Evolutionary conservation across 2,329 filamentous ascomycete species (phyloP), one percentile per base, ranked within the genome.

Genomic region (Tympanopsis confertula): DNA sequence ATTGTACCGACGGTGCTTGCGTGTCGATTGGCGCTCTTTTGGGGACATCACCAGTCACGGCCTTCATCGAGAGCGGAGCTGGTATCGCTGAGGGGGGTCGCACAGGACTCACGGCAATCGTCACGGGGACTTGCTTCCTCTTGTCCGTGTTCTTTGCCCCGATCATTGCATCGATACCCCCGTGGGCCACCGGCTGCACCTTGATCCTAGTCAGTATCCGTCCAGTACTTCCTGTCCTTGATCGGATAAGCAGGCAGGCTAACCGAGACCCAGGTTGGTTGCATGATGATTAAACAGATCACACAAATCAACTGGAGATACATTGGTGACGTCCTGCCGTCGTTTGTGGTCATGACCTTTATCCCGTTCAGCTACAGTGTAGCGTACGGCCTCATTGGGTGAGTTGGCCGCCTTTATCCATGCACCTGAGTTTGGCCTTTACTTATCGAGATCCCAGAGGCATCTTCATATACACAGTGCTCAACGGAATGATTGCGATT

Each of bases 301-400:
- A 77, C 73, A 15, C 73, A 78, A 38, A 78, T 86, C 59, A 86
- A 86, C 58, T 86, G 82, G 82, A 62, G 66, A 15, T 86, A 85
- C 47, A 75, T 85, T 38, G 82, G 82, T 36, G 82, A 87, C 44
- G 78, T 82, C 0, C 64, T 86, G 3, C 82, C 82, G 0, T 84
- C 82, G 0, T 86, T 86, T 56, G 66, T 86, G 20, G 84, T 82
- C 4, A 74, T 86, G 47, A 73, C 74, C 2, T 73, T 84, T 39
- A 86, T 87, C 62, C 82, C 82, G 0, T 84, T 86, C 52, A 85
- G 76, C 44, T 87, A 86, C 66, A 83, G 78, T 37, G 82, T 85
- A 35, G 81, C 82, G 5, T 86, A 86, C 44, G 82, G 82, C 14
- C 69, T 87, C 19, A 84, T 86, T 46, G 81, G 73, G 72, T 75